phyloP scores from a whole-genome alignment of 495 filamentous ascomycete genomes.

The Aspergillus mulundensis region DNA sequence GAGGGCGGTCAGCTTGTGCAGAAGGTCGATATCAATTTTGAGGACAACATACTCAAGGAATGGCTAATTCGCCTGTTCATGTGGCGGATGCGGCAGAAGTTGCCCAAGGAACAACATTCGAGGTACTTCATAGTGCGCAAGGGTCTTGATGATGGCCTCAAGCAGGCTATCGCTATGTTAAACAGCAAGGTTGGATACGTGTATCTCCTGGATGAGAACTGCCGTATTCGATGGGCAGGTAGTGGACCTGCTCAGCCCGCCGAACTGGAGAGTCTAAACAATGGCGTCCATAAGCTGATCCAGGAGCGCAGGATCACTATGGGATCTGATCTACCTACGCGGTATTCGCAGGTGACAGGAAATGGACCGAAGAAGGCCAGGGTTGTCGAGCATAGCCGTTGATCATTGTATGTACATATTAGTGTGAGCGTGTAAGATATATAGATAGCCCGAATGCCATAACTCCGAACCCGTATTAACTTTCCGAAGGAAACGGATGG shows the following conservation, averaged over 20 bases:
- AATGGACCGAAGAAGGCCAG: constrained; percentile 16
- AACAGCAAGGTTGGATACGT: constrained; percentile 93
- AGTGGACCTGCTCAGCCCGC: constrained; percentile 67
- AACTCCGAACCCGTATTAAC: constrained; percentile 11
- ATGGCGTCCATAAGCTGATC: constrained; percentile 62
- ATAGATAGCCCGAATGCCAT: constrained; percentile 5
- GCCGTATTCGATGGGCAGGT: constrained; percentile 91
- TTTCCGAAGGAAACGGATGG: constrained; percentile 2
- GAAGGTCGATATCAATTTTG: constrained; percentile 79
- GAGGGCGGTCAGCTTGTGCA: constrained; percentile 49
- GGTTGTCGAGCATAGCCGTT: constrained; percentile 16
- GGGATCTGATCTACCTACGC: constrained; percentile 23
- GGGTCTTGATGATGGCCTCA: constrained; percentile 69
- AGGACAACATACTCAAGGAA: constrained; percentile 74
- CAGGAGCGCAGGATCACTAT: constrained; percentile 47
- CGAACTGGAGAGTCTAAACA: constrained; percentile 69
- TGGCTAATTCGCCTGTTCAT: constrained; percentile 69
- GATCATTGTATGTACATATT: constrained; percentile 23
- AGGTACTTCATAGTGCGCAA: constrained; percentile 80
- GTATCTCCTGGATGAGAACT: constrained; percentile 83
- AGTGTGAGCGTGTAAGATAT: constrained; percentile 12
- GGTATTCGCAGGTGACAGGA: constrained; percentile 11
- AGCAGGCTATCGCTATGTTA: constrained; percentile 72
- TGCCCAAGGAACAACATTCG: constrained; percentile 58
- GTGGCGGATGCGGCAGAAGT: constrained; percentile 50